Evolutionary conservation across 2,329 filamentous ascomycete genomes (phyloP).

Genomic region (Aspergillus uvarum): DNA sequence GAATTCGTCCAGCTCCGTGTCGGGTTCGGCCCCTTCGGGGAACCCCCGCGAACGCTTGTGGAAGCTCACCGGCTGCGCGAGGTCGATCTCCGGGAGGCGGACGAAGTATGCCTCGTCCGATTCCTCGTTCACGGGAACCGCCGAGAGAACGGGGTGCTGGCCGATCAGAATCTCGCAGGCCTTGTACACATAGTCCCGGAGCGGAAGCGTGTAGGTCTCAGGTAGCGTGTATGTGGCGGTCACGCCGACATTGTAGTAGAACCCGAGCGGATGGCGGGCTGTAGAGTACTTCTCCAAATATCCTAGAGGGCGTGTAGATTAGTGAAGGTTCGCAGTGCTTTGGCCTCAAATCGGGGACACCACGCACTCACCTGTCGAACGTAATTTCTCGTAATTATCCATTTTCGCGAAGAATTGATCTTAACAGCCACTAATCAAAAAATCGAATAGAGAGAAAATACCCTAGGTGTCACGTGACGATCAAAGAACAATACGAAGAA

Average conservation of each 20-base stretch:
- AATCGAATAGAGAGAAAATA: background rate
- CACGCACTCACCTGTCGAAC: conserved; percentile 29
- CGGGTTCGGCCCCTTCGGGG: conserved; percentile 25
- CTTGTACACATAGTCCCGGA: conserved; percentile 37
- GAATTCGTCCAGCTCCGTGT: conserved; percentile 44
- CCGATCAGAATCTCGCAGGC: conserved; percentile 39
- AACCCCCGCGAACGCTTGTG: conserved; percentile 23
- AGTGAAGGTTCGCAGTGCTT: background rate
- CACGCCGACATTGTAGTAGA: conserved; percentile 48
- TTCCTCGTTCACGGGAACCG: conserved; percentile 44
- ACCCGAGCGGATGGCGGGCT: conserved; percentile 42
- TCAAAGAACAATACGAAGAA: background rate
- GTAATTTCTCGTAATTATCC: conserved; percentile 47
- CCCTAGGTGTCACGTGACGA: background rate
- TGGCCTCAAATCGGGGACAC: background rate
- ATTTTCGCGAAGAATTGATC: conserved; percentile 28
- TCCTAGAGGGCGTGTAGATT: conserved; percentile 29
- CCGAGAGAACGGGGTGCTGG: conserved; percentile 46
- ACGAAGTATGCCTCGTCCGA: conserved; percentile 45
- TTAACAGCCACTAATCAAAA: background rate
- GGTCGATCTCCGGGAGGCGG: conserved; percentile 45
- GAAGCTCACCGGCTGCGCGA: conserved; percentile 41
- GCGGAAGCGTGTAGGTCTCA: conserved; percentile 19
- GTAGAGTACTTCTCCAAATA: conserved; percentile 48
- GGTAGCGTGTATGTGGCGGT: conserved; percentile 40